A percentile compares a stretch with the other conserved stretches of the same genome.
These are phyloP conservation scores for Forsythia suspensa DNA, from an alignment of 257 asterid species.

Conservation along the genomic window DNA sequence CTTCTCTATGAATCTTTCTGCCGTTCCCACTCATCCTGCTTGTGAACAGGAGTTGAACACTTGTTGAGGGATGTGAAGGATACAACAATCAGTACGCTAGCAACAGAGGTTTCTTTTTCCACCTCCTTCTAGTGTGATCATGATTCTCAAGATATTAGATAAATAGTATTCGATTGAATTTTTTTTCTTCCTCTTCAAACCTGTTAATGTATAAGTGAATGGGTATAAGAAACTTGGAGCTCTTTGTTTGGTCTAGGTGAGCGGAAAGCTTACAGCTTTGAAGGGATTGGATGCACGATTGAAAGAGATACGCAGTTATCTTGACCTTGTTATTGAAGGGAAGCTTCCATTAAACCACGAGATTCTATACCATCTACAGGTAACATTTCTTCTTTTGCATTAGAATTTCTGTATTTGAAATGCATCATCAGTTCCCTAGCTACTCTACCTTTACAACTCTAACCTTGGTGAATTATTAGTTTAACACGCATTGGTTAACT, in stretches of 20 bases:
- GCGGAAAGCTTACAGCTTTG: conserved; percentile 91
- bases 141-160: neutral
- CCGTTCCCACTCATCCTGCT: conserved; percentile 3
- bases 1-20: conserved; percentile 1
- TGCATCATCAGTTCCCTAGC: neutral
- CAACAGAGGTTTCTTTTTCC: conserved; percentile 69
- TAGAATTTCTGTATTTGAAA: too few species aligned
- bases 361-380: conserved; percentile 96
- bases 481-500: too few species aligned
- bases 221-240: neutral
- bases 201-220: conserved; percentile 13
- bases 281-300: conserved; percentile 95
- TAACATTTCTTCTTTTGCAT: conserved; percentile 5
- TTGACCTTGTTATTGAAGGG: conserved; percentile 80
- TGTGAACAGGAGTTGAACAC: conserved; percentile 85
- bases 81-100: conserved; percentile 93
- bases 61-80: conserved; percentile 93
- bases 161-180: neutral
- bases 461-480: conserved; percentile 4
- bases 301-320: conserved; percentile 80
- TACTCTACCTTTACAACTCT: neutral
- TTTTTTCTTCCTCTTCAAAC: neutral
- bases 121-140: neutral
- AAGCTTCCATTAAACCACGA: conserved; percentile 95
- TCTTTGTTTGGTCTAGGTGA: conserved; percentile 51